Percentiles rank a stretch among this genome's conserved stretches.
phyloP scores from a whole-genome alignment of 306 rosid species.

The Cucurbita pepo region DNA sequence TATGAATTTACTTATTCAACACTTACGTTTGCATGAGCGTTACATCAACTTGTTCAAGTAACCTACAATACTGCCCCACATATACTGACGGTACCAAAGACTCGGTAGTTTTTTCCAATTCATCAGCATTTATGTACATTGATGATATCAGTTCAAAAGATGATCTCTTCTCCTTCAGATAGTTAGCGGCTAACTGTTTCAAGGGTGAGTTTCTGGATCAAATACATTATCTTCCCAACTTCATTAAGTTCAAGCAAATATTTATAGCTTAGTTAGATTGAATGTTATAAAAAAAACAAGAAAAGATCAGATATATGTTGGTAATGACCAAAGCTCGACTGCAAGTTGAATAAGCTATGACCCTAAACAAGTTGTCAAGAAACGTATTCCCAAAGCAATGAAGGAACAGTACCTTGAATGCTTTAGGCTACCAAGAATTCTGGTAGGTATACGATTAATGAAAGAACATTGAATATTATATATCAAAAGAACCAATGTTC shows the following conservation, averaged over 20 bases:
- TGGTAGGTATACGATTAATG: not conserved
- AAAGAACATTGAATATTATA: not conserved
- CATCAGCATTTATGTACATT: slow-evolving; percentile 48
- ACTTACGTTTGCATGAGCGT: slow-evolving; percentile 70
- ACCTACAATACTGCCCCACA: slow-evolving; percentile 74
- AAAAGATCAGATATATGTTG: not conserved
- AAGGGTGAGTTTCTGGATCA: slow-evolving; percentile 8
- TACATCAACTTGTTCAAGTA: slow-evolving; percentile 40
- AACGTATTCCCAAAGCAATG: not conserved
- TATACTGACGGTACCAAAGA: slow-evolving; percentile 64
- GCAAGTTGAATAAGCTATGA: no score
- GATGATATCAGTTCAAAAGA: slow-evolving; percentile 55
- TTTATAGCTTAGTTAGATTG: not conserved
- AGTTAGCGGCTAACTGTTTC: slow-evolving; percentile 80
- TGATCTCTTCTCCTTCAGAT: slow-evolving; percentile 72
- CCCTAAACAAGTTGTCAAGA: not conserved
- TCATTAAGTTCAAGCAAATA: not conserved
- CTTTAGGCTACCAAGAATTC: not conserved
- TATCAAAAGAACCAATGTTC: not conserved
- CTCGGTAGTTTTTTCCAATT: slow-evolving; percentile 36
- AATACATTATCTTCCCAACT: not conserved
- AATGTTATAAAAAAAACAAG: not conserved
- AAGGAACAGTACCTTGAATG: not conserved
- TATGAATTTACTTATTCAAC: slow-evolving; percentile 7
- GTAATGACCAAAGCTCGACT: not conserved